Evolutionary conservation across 2,329 filamentous ascomycete genomes (phyloP).

Genomic region (Xylaria sp.): DNA sequence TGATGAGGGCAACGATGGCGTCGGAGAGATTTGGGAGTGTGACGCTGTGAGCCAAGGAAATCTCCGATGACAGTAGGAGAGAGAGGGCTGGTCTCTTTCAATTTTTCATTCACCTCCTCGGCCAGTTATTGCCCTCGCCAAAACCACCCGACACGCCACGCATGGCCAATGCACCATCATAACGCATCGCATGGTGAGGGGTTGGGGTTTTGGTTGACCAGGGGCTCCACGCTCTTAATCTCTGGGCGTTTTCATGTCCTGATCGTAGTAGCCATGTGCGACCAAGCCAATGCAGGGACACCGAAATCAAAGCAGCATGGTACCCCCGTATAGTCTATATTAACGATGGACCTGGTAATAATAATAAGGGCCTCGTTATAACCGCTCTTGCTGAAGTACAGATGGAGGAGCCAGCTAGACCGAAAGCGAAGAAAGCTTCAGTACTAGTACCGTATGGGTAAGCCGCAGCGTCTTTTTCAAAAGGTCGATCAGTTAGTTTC

Average conservation of each 20-base stretch:
- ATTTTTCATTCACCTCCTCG: conserved; percentile 4
- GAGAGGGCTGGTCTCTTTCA: conserved; percentile 11
- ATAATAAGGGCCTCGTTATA: conserved; percentile 19
- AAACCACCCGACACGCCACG: conserved; percentile 21
- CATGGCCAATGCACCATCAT: conserved; percentile 29
- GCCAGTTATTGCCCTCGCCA: conserved; percentile 16
- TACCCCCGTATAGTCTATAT: conserved; percentile 18
- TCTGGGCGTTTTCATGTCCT: conserved; percentile 27
- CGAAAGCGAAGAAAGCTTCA: background rate
- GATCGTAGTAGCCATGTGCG: conserved; percentile 33
- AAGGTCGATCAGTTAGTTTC: background rate
- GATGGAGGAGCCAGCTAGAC: background rate
- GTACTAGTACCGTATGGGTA: background rate
- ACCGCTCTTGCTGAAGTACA: conserved; percentile 3
- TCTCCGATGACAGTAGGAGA: conserved; percentile 30
- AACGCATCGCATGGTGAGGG: conserved; percentile 33
- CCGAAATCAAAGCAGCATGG: conserved; percentile 25
- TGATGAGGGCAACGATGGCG: conserved; percentile 20
- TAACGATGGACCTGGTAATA: conserved; percentile 8
- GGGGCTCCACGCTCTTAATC: conserved; percentile 29
- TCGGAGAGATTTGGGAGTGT: conserved; percentile 32
- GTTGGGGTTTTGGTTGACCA: conserved; percentile 23
- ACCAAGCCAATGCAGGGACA: conserved; percentile 34
- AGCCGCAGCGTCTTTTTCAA: conserved; percentile 1
- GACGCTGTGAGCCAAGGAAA: conserved; percentile 36